Base-by-base conservation (phyloP, 1,284 basidiomycete genomes). In the Sanghuangporus weigelae region DNA sequence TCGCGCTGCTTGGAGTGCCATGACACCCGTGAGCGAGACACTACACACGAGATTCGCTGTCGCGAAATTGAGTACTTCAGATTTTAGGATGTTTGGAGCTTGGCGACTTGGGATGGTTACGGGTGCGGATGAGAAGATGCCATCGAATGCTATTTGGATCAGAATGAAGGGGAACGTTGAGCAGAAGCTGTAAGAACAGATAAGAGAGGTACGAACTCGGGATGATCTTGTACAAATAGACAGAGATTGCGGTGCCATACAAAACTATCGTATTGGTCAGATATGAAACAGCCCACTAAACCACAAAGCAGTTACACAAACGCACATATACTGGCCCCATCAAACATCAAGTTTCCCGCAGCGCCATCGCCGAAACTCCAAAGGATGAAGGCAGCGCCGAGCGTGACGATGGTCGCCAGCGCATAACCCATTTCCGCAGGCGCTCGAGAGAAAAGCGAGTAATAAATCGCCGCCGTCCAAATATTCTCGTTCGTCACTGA, bases 341-440 rank as follows among this genome's bases (percentile, higher is more conserved):
- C 90, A 71, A 93, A 93, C 90, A 93, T 92, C 70, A 93, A 77
- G 73, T 93, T 93, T 42, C 84, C 88, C 1, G 90, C 91, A 68
- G 84, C 76, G 7, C 88, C 84, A 67, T 93, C 90, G 31, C 83
- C 78, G 66, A 92, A 77, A 72, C 89, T 92, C 86, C 86, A 89
- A 19, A 90, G 76, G 62, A 92, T 84, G 50, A 86, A 87, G 26
- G 78, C 73, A 2, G 77, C 87, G 4, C 90, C 90, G 23, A 86
- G 73, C 5, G 77, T 50, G 40, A 85, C 81, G 48, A 91, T 75
- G 16, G 77, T 76, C 16, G 74, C 78, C 50, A 90, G 79, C 48
- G 84, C 71, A 66, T 84, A 87, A 49, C 82, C 76, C 59, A 84
- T 75, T 65, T 79, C 74, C 12, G 76, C 69, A 1, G 87, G 84